These are phyloP conservation scores for Schizosaccharomyces octosporus DNA, from an alignment of 805 yeast genomes.

Conservation along the genomic window DNA sequence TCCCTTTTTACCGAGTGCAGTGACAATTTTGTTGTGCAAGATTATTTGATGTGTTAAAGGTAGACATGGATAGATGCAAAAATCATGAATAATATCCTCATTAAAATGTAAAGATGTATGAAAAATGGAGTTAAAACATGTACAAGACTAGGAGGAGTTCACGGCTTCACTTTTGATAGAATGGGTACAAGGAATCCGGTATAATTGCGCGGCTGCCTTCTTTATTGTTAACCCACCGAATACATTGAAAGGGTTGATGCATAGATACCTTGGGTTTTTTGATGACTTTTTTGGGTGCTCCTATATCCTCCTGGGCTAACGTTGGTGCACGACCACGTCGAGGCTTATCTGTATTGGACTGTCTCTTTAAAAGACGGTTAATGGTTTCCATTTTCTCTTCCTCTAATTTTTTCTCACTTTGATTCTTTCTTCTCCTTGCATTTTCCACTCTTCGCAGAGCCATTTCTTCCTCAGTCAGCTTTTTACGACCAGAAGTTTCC, in stretches of 20 bases:
- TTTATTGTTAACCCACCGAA: background rate
- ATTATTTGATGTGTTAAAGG: too few species aligned
- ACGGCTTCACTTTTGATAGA: background rate
- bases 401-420: slow-evolving; percentile 53
- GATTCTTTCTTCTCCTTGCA: slow-evolving; percentile 64
- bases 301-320: background rate
- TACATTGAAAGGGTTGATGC: background rate
- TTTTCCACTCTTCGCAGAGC: slow-evolving; percentile 59
- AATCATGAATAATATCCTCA: too few species aligned
- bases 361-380: slow-evolving; percentile 54
- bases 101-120: too few species aligned
- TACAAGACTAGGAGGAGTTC: too few species aligned
- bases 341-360: slow-evolving; percentile 25
- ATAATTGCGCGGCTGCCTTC: background rate
- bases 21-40: too few species aligned
- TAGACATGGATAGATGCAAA: too few species aligned
- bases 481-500: slow-evolving; percentile 19
- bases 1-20: too few species aligned
- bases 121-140: too few species aligned
- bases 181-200: slow-evolving; percentile 3
- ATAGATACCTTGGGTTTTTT: background rate
- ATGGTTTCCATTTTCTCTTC: slow-evolving; percentile 79
- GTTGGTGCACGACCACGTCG: background rate
- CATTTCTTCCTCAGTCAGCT: slow-evolving; percentile 56
- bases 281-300: background rate